phyloP scores from a whole-genome alignment of 2,329 filamentous ascomycete genomes.

The Albophoma yamanashiensis region DNA sequence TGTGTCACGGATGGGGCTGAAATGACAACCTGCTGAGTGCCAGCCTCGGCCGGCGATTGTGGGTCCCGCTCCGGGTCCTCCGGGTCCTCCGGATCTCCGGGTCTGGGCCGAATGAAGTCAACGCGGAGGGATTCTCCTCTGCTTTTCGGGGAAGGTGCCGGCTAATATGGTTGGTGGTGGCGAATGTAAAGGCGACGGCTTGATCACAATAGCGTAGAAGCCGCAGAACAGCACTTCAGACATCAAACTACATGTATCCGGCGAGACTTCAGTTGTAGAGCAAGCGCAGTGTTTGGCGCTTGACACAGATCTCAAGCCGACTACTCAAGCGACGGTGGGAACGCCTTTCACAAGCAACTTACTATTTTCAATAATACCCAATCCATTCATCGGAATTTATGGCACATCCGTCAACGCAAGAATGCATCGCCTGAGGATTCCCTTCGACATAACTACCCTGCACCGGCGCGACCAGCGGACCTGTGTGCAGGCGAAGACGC shows the following conservation, averaged over 20 bases:
- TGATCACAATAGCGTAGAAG: not conserved
- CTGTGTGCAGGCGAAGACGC: not conserved
- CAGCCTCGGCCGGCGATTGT: constrained; percentile 1
- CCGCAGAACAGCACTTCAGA: too few species aligned
- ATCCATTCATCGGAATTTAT: too few species aligned
- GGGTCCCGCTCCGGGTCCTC: not conserved
- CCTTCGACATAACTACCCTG: not conserved
- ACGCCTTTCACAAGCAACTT: too few species aligned
- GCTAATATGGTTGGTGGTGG: too few species aligned
- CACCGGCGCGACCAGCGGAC: not conserved
- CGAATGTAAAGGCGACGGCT: not conserved
- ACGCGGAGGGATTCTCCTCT: not conserved
- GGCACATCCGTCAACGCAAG: too few species aligned
- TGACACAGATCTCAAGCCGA: too few species aligned
- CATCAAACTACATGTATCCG: not conserved
- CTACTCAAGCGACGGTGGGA: too few species aligned
- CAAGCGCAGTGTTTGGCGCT: too few species aligned
- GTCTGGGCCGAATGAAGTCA: not conserved
- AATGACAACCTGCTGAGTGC: constrained; percentile 13
- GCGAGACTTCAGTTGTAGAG: too few species aligned
- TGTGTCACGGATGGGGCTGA: constrained; percentile 13
- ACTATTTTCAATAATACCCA: too few species aligned
- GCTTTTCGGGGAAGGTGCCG: not conserved
- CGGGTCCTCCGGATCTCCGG: not conserved
- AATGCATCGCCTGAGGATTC: too few species aligned